phyloP scores from a whole-genome alignment of 805 yeast species.

The Cyberlindnera mycetangii region DNA sequence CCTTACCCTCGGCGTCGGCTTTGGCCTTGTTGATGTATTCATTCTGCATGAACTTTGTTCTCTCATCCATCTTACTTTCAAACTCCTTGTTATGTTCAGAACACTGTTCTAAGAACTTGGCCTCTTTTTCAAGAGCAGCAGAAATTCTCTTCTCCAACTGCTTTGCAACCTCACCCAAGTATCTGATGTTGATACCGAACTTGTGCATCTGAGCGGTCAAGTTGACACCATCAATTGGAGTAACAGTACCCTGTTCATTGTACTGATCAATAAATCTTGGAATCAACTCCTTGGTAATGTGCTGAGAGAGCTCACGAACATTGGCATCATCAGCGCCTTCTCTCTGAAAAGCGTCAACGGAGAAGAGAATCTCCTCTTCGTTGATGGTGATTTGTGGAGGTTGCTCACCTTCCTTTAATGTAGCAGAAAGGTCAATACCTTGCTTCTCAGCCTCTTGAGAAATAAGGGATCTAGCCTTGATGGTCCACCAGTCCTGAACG shows the following conservation, averaged over 20 bases:
- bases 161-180: constrained; percentile 63
- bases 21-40: constrained; percentile 24
- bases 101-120: constrained; percentile 12
- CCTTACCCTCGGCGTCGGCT: constrained; percentile 26
- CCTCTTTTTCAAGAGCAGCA: constrained; percentile 23
- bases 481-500: constrained; percentile 84
- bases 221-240: constrained; percentile 81
- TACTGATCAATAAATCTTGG: constrained; percentile 51
- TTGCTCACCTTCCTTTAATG: constrained; percentile 31
- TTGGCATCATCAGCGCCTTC: constrained; percentile 42
- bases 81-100: constrained; percentile 22
- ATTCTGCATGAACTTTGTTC: constrained; percentile 14
- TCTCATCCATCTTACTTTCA: constrained; percentile 17
- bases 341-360: constrained; percentile 58
- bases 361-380: constrained; percentile 40
- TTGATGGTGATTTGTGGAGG: constrained; percentile 53
- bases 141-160: constrained; percentile 29
- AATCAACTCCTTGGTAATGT: constrained; percentile 55
- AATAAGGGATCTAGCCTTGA: constrained; percentile 47
- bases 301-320: constrained; percentile 68
- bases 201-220: constrained; percentile 67
- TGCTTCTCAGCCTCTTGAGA: constrained; percentile 34
- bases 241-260: constrained; percentile 47
- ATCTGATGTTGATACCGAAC: constrained; percentile 85
- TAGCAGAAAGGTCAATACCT: constrained; percentile 23